Base-by-base conservation (phyloP, 306 rosid genomes). In the Cicer arietinum region DNA sequence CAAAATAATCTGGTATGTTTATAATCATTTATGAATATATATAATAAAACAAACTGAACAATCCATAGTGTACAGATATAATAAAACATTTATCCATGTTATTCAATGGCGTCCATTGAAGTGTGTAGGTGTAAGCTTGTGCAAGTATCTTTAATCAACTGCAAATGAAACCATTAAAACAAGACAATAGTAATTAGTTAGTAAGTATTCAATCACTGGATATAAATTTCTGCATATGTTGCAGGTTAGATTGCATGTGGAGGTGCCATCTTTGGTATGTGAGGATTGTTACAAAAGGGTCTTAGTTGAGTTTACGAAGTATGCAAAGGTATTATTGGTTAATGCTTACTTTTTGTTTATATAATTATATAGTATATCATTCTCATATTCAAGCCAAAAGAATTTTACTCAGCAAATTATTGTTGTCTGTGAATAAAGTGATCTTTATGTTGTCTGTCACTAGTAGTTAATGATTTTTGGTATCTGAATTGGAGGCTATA, bases 161-260 rank as follows among this genome's bases (percentile, higher is more conserved):
- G 44, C 35, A 22, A 69, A 47, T 52, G 72, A 48, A 10, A 60
- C 56, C 35, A 45, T 65, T 66, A 50, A 16, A 20, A 25, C 65
- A 22, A 43, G 43, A 51, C 57, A 8, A 61, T 42, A 17, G 2
- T 39, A 60, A 13, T 18, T 61, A 37, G n/a, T 70, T 42, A 17
- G 1, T 39, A 60, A 13, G 39, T 61, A 37, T 20, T 70, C 56
- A 8, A 42, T 73, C n/a, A 48, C 67, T 83, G 66, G 65, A 42
- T 35, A 6, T 66, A 17, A 20, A 46, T 43, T 80, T 54, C n/a
- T 62, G 70, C 47, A 17, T 58, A 61, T 79, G 18, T 51, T 81
- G 87, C 90, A 94, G 98, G 89, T 91, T 74, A 94, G 86, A 76
- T 76, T 94, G 89, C 86, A 83, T 25, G 88, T 94, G 35, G 87